Percentiles rank a stretch among this genome's conserved stretches.
Evolutionary conservation across 1,139 yeast species (phyloP).

Genomic region (Scheffersomyces quercinus): DNA sequence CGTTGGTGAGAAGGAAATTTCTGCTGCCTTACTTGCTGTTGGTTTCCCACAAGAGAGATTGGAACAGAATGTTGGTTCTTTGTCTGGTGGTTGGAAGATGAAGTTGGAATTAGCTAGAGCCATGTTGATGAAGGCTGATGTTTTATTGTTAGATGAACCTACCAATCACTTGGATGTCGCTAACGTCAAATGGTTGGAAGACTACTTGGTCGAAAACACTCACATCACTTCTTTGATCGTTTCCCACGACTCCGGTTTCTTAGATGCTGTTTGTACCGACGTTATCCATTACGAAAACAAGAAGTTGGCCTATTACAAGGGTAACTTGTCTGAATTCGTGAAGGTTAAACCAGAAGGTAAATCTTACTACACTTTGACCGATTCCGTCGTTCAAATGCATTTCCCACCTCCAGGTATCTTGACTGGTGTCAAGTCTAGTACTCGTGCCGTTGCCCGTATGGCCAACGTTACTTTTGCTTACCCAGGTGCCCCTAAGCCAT

Average conservation of each 20-base stretch:
- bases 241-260: slow-evolving; percentile 96
- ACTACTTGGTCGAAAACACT: slow-evolving; percentile 76
- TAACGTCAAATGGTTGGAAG: slow-evolving; percentile 92
- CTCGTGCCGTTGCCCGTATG: slow-evolving; percentile 94
- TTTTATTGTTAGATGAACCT: slow-evolving; percentile 93
- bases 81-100: slow-evolving; percentile 99
- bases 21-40: slow-evolving; percentile 74
- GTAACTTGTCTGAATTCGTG: slow-evolving; percentile 91
- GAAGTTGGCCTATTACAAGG: slow-evolving; percentile 92
- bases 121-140: slow-evolving; percentile 96
- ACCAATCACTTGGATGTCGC: slow-evolving; percentile 96
- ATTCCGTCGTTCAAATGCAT: slow-evolving; percentile 91
- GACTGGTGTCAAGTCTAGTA: slow-evolving; percentile 92
- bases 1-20: slow-evolving; percentile 67
- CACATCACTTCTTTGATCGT: slow-evolving; percentile 93
- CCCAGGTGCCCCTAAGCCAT: slow-evolving; percentile 88
- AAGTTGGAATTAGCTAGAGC: slow-evolving; percentile 97
- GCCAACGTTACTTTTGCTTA: slow-evolving; percentile 81
- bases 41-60: slow-evolving; percentile 93
- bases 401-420: slow-evolving; percentile 98
- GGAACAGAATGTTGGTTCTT: slow-evolving; percentile 85
- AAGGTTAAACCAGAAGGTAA: slow-evolving; percentile 93
- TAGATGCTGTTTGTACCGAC: slow-evolving; percentile 94
- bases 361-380: slow-evolving; percentile 93
- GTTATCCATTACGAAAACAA: slow-evolving; percentile 95